Evolutionary conservation across 176 grass and related monocot species (phyloP), one percentile per base, ranked within the genome.

Genomic region (Oryza glumipatula): DNA sequence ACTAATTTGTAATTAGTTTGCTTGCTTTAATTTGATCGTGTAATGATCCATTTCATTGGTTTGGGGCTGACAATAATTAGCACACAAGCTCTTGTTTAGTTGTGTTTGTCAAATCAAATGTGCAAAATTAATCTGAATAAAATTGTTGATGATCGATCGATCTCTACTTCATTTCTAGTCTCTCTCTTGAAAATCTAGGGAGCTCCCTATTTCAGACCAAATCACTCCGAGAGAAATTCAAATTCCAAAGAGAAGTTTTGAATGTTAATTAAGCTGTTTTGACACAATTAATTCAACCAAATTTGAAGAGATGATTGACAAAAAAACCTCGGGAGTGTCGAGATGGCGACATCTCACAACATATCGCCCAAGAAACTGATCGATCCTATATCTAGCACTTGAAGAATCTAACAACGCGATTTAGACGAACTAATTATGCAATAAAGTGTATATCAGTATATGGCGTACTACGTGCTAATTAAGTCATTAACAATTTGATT

Each of bases 81-180:
- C 14, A 56, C 14, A 56, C 51, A 68, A 80, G 28, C 6, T 51
- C 1, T 76, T 13, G 82, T 44, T 9, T 44, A 44, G 43, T 44
- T 44, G 43, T 23, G 43, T 67, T 14, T 28, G 60, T 67, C 72
- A 76, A 84, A 26, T 41, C 47, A 60, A 77, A 32, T 70, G 23
- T 58, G 66, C 33, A 70, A 78, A 30, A 10, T 56, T 41, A 61
- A 77, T 46, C 14, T 49, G 36, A 77, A 77, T 78, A 84, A 76
- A 67, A 21, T 3, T 26, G 30, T n/a, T 30, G 14, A 74, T 63
- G 8, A 63, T 63, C n/a, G 8, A 63, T 12, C 21, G 7, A 61
- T 12, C 22, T 83, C 14, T 17, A 14, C 32, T 21, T 49, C 17
- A 48, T 19, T 35, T n/a, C 39, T 58, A 19, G 5, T 58, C 2